Base-by-base conservation (phyloP, 192 early-diverging fungal genomes). In the Coemansia furcata region DNA sequence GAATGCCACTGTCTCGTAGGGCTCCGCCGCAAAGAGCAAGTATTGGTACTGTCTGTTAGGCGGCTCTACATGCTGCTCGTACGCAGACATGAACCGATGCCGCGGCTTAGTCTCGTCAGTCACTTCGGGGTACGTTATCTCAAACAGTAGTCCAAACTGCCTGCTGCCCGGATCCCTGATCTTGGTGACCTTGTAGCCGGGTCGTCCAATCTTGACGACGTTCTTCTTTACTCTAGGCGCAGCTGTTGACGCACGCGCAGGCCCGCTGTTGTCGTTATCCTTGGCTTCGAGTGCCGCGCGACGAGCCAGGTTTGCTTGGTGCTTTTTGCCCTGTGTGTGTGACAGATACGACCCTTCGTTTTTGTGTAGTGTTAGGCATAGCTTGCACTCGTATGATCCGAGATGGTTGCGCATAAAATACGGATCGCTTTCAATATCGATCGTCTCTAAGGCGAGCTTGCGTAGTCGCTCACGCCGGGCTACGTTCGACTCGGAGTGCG, bases 241-340 rank as follows among this genome's bases (percentile, higher is more conserved):
- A 17, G 60, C 21, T 12, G 54, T 32, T 32, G 66, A 32, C n/a
- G 47, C 33, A 6, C 40, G 62, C 5, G 38, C 39, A 9, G 67
- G 54, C 4, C 54, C 69, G 9, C 74, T 74, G 58, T 19, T 60
- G 39, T 85, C 85, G 39, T 72, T 83, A 33, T 93, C 91, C 63
- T 80, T 85, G 12, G 93, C 93, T 43, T 98, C 97, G 44, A 88
- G 87, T 14, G 95, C 94, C 1, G 92, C 94, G 11, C 97, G 84
- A 21, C 95, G 86, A 12, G 91, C 93, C 60, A 98, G 69, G 57
- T 98, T 98, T 15, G 93, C 91, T 65, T 95, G 94, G 85, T 98
- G 97, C 84, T 98, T 98, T 68, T 98, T 98, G 62, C 95, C 97
- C 80, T 98, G 97, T 8, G 97, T 98, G 66, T 98, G 97, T 2